Evolutionary conservation across 164 flowering plant species (phyloP), one percentile per base, ranked within the genome.

Genomic region (Piper betle): DNA sequence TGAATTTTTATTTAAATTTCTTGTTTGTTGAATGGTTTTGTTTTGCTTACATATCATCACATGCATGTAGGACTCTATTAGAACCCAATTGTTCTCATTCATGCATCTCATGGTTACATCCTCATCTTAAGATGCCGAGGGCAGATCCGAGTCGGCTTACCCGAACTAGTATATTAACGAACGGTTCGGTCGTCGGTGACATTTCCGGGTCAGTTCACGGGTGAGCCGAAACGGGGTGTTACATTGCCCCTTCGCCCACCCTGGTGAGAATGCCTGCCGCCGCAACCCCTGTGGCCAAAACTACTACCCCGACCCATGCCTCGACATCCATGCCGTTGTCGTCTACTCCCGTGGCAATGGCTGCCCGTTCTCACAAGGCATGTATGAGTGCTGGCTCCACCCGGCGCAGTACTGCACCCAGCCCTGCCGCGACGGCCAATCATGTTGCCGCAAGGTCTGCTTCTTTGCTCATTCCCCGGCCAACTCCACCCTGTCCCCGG

Each of bases 161-260:
- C n/a, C n/a, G n/a, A n/a, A n/a, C n/a, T n/a, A n/a, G n/a, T n/a
- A n/a, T n/a, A n/a, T n/a, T n/a, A n/a, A n/a, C n/a, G n/a, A n/a
- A n/a, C n/a, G n/a, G n/a, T n/a, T n/a, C n/a, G n/a, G n/a, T n/a
- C n/a, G n/a, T n/a, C n/a, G n/a, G n/a, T n/a, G n/a, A n/a, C n/a
- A n/a, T n/a, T n/a, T n/a, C n/a, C n/a, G n/a, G n/a, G n/a, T n/a
- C n/a, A n/a, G n/a, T n/a, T n/a, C n/a, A n/a, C n/a, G n/a, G n/a
- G n/a, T n/a, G n/a, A n/a, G n/a, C n/a, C n/a, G n/a, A n/a, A n/a
- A n/a, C n/a, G n/a, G n/a, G n/a, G n/a, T n/a, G n/a, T n/a, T n/a
- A n/a, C n/a, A 87, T 58, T 91, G 98, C 66, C 98, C 98, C 0
- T 91, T 86, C 15, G 90, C 98, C 3, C 98, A 91, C 48, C 96